These are phyloP conservation scores for Teunomyces cretensis DNA, from an alignment of 805 yeast genomes.

Conservation along the genomic window DNA sequence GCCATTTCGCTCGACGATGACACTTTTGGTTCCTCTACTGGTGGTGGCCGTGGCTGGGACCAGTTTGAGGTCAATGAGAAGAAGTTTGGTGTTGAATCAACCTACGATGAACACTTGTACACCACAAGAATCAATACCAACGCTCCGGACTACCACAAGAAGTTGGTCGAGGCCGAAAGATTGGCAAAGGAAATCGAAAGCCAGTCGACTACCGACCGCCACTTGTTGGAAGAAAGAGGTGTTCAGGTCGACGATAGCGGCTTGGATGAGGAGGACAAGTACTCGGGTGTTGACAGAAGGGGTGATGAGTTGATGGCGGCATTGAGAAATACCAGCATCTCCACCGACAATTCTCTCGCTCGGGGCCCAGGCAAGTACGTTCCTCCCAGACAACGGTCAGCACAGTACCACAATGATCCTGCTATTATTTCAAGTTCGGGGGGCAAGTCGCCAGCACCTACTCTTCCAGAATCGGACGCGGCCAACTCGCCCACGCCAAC, in stretches of 20 bases:
- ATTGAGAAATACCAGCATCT: constrained; percentile 32
- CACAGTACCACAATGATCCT: constrained; percentile 58
- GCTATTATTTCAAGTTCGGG: constrained; percentile 62
- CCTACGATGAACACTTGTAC: constrained; percentile 81
- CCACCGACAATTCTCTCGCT: constrained; percentile 5
- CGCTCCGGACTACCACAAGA: constrained; percentile 70
- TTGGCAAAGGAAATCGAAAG: constrained; percentile 83
- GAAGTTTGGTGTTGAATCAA: constrained; percentile 83
- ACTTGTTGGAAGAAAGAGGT: constrained; percentile 92
- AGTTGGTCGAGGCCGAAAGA: constrained; percentile 68
- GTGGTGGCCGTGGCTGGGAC: constrained; percentile 62
- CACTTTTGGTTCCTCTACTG: constrained; percentile 6
- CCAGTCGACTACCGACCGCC: constrained; percentile 67
- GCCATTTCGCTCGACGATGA: constrained; percentile 39
- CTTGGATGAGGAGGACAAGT: constrained; percentile 92
- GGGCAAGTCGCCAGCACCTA: constrained; percentile 11
- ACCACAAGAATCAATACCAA: constrained; percentile 72
- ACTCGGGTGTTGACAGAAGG: constrained; percentile 83
- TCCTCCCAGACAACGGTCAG: constrained; percentile 58
- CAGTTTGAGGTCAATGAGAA: constrained; percentile 90
- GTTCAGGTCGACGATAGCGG: constrained; percentile 75
- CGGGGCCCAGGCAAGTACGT: constrained; percentile 44
- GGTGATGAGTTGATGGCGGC: constrained; percentile 52
- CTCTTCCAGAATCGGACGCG: constrained; percentile 4
- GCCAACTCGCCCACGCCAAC: constrained; percentile 9